Percentiles rank a stretch among this genome's conserved stretches.
These are phyloP conservation scores for Coemansia sp. DNA, from an alignment of 192 early-diverging fungal genomes.

Conservation along the genomic window DNA sequence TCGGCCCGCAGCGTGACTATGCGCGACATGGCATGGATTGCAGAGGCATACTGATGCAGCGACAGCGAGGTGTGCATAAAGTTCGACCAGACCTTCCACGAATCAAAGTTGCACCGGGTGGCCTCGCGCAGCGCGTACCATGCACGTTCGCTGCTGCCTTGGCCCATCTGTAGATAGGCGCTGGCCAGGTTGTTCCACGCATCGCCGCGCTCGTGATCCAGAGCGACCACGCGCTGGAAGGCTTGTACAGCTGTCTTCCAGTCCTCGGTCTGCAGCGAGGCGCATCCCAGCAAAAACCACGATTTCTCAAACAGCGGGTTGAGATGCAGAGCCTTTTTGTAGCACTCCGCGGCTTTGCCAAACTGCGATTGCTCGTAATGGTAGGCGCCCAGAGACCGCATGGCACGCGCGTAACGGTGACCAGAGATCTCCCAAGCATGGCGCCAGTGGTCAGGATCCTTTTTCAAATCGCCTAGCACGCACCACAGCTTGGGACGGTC, in stretches of 20 bases:
- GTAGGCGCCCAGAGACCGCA: conserved; percentile 88
- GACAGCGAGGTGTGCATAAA: conserved; percentile 77
- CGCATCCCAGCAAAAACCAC: conserved; percentile 97
- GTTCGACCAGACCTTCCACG: conserved; percentile 94
- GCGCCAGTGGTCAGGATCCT: conserved; percentile 74
- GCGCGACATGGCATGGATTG: conserved; percentile 81
- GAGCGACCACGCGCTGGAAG: conserved; percentile 69
- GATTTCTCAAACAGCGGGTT: conserved; percentile 95
- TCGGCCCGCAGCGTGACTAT: conserved; percentile 77
- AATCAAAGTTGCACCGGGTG: conserved; percentile 73
- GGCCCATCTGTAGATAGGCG: conserved; percentile 69
- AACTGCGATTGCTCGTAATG: conserved; percentile 71
- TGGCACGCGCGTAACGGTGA: conserved; percentile 82
- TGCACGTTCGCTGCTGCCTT: conserved; percentile 70
- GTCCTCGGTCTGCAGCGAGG: conserved; percentile 76
- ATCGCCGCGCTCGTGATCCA: conserved; percentile 85
- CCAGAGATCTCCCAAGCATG: conserved; percentile 89
- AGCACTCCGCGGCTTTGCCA: conserved; percentile 66
- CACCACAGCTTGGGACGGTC: conserved; percentile 84
- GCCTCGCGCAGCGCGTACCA: conserved; percentile 82
- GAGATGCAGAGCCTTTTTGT: conserved; percentile 78
- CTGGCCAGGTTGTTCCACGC: conserved; percentile 97
- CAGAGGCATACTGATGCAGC: conserved; percentile 75
- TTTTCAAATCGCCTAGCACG: conserved; percentile 83
- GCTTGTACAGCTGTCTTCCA: conserved; percentile 74